A percentile compares a stretch with the other conserved stretches of the same genome.
These are phyloP conservation scores for Coemansia sp. DNA, from an alignment of 192 early-diverging fungal genomes.

Conservation along the genomic window DNA sequence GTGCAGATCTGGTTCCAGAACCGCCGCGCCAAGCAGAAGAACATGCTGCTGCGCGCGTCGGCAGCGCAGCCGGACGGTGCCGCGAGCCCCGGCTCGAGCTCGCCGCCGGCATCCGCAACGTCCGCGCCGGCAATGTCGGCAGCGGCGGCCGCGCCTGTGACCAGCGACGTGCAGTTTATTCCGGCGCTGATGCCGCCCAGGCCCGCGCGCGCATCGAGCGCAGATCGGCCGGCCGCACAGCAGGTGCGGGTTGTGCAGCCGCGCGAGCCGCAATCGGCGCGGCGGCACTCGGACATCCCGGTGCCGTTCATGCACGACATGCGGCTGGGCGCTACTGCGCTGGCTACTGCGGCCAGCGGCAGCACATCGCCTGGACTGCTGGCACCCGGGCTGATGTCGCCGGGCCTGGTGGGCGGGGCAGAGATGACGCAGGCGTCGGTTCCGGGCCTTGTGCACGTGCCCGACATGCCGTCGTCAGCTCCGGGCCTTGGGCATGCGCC, in stretches of 20 bases:
- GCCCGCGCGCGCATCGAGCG: conserved; percentile 11
- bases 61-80: background rate
- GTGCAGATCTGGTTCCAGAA: conserved; percentile 89
- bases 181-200: conserved; percentile 22
- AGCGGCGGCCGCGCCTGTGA: background rate
- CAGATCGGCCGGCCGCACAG: conserved; percentile 7
- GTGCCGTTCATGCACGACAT: conserved; percentile 8
- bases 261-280: conserved; percentile 3
- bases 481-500: no score
- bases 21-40: conserved; percentile 74
- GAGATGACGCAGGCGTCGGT: no score
- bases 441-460: no score
- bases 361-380: conserved; percentile 9
- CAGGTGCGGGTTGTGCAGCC: background rate
- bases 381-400: conserved; percentile 1
- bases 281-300: conserved; percentile 43
- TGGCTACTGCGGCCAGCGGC: conserved; percentile 12
- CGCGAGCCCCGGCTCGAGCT: background rate
- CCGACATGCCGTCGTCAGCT: no score
- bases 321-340: conserved; percentile 4
- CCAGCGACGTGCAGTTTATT: conserved; percentile 1
- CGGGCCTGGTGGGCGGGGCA: background rate
- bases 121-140: background rate
- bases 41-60: conserved; percentile 38
- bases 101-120: conserved; percentile 13